Evolutionary conservation across 257 asterid species (phyloP).

Genomic region (Striga asiatica): DNA sequence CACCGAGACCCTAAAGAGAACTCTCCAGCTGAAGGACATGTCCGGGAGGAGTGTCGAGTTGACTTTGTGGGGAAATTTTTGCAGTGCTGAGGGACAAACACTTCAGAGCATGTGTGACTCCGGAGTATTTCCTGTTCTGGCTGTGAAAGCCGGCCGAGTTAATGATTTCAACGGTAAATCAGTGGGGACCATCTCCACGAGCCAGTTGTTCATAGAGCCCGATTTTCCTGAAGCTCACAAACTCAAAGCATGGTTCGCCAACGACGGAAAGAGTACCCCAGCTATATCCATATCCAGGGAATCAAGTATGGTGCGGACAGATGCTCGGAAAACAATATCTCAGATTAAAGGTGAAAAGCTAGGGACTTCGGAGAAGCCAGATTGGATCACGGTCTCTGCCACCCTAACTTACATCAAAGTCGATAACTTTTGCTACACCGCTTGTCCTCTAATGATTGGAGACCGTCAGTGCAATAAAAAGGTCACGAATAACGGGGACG

Average conservation of each 20-base stretch:
- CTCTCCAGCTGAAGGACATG: conserved; percentile 76
- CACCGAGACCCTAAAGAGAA: conserved; percentile 66
- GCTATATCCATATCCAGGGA: conserved; percentile 65
- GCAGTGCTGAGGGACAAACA: conserved; percentile 74
- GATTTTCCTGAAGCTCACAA: conserved; percentile 71
- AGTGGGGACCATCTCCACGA: conserved; percentile 56
- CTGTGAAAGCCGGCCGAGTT: conserved; percentile 71
- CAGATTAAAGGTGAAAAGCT: conserved; percentile 82
- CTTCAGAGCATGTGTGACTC: conserved; percentile 74
- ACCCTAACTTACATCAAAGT: conserved; percentile 47
- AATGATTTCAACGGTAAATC: conserved; percentile 83
- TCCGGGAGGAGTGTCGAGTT: conserved; percentile 91
- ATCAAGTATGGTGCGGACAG: conserved; percentile 32
- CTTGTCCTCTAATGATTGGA: conserved; percentile 66
- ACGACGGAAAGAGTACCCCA: conserved; percentile 55
- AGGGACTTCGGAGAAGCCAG: conserved; percentile 90
- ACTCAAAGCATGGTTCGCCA: conserved; percentile 60
- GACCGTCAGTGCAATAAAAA: conserved; percentile 85
- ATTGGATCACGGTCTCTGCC: conserved; percentile 74
- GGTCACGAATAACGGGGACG: conserved; percentile 75
- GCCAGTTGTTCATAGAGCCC: conserved; percentile 69
- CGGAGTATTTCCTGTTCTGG: conserved; percentile 68
- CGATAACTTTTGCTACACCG: conserved; percentile 68
- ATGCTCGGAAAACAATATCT: conserved; percentile 62
- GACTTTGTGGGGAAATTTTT: conserved; percentile 85